A percentile compares a stretch with the other conserved stretches of the same genome.
Evolutionary conservation across 768 basidiomycete species (phyloP).

Genomic region (Mycena polygramma): DNA sequence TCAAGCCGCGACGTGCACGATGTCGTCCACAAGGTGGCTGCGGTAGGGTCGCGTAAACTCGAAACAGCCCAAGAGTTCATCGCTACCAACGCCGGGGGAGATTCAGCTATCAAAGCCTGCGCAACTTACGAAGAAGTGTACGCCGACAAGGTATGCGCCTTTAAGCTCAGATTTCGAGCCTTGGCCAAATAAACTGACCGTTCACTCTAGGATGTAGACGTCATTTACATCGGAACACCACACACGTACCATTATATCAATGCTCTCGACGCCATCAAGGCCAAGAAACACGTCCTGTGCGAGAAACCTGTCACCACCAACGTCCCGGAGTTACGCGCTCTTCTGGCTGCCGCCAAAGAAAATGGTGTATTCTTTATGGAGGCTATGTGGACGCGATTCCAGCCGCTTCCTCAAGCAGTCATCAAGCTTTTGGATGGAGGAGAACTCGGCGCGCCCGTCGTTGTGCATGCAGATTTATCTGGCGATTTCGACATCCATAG

Average conservation of each 20-base stretch:
- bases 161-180: neutral
- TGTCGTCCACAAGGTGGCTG: conserved; percentile 74
- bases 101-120: conserved; percentile 72
- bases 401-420: conserved; percentile 75
- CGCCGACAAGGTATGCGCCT: conserved; percentile 66
- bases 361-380: conserved; percentile 92
- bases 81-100: conserved; percentile 60
- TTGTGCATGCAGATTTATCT: conserved; percentile 85
- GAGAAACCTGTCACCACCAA: conserved; percentile 92
- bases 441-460: conserved; percentile 72
- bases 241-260: conserved; percentile 88
- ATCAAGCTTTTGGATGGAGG: conserved; percentile 74
- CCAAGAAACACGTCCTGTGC: conserved; percentile 88
- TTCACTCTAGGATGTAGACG: conserved; percentile 73
- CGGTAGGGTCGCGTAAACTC: conserved; percentile 82
- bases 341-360: conserved; percentile 81
- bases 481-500: conserved; percentile 75
- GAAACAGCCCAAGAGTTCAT: conserved; percentile 82
- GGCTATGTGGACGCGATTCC: conserved; percentile 90
- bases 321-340: conserved; percentile 77
- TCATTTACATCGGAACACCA: conserved; percentile 87
- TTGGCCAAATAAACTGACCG: too few relatives aligned
- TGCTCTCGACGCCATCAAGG: conserved; percentile 79
- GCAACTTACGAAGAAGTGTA: conserved; percentile 84
- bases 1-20: conserved; percentile 75